Percentiles rank a stretch among this genome's conserved stretches.
phyloP scores from a whole-genome alignment of 2,329 filamentous ascomycete genomes.

The Verticillium tricorpus region DNA sequence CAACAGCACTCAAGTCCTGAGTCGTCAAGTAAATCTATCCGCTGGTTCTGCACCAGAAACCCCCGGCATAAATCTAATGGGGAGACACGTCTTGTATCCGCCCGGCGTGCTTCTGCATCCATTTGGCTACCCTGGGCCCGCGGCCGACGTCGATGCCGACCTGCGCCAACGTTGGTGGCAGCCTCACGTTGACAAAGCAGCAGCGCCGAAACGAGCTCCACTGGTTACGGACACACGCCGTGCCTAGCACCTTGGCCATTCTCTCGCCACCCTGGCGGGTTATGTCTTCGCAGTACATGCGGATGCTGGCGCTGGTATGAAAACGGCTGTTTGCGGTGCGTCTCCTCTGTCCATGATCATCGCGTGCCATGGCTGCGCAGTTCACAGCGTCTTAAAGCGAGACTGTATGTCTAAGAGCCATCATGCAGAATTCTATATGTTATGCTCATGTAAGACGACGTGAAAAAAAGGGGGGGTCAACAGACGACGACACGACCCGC shows the following conservation, averaged over 20 bases:
- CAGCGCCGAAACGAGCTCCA: background rate
- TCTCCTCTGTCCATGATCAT: too few species aligned
- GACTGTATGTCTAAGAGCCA: too few species aligned
- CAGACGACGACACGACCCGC: too few species aligned
- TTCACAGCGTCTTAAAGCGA: too few species aligned
- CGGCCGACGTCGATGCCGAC: constrained; percentile 22
- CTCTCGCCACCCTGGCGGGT: constrained; percentile 50
- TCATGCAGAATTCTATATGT: too few species aligned
- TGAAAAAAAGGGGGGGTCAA: too few species aligned
- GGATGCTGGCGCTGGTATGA: constrained; percentile 39
- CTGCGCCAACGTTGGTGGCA: constrained; percentile 33
- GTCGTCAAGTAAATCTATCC: constrained; percentile 67
- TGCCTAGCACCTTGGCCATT: constrained; percentile 50
- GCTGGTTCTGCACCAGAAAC: constrained; percentile 59
- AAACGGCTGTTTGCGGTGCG: too few species aligned
- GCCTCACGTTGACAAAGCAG: background rate
- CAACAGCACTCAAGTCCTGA: too few species aligned
- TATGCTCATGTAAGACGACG: too few species aligned
- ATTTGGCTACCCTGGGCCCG: constrained; percentile 17
- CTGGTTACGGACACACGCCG: background rate
- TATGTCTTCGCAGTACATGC: constrained; percentile 50
- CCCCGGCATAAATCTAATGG: constrained; percentile 50
- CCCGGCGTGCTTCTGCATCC: constrained; percentile 31
- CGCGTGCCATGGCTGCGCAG: too few species aligned
- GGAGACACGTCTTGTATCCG: constrained; percentile 53